A percentile compares a stretch with the other conserved stretches of the same genome.
Conservation (phyloP, 495 filamentous ascomycete species). For the Daldinia loculata region DNA sequence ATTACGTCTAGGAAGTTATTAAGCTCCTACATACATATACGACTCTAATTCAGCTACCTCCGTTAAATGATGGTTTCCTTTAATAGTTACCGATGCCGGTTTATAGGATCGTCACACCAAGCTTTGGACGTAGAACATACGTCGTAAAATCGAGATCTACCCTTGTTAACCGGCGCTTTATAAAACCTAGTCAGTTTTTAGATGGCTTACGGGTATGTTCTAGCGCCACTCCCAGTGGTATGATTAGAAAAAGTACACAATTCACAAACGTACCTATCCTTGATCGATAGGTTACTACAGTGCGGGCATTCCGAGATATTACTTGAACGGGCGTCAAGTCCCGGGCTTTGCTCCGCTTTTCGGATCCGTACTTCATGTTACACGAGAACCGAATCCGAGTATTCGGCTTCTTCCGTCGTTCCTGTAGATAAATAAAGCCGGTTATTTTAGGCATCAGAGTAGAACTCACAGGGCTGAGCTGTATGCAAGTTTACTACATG, state of each 20-base stretch:
- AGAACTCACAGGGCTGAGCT: constrained; percentile 14
- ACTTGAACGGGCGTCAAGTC: neutral
- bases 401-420: constrained; percentile 24
- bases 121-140: neutral
- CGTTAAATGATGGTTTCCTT: neutral
- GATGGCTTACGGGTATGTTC: neutral
- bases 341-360: constrained; percentile 22
- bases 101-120: neutral
- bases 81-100: neutral
- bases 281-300: constrained; percentile 7
- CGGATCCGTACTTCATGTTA: constrained; percentile 37
- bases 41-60: neutral
- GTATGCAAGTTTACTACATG: neutral
- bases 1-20: constrained; percentile 7
- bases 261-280: constrained; percentile 1
- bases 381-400: constrained; percentile 32
- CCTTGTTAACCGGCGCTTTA: neutral
- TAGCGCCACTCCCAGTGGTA: constrained; percentile 4
- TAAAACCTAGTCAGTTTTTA: neutral
- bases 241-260: neutral
- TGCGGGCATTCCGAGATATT: constrained; percentile 13
- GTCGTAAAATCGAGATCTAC: neutral
- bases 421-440: neutral
- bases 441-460: constrained; percentile 9
- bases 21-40: constrained; percentile 9